These are phyloP conservation scores for Microstegium vimineum DNA, from an alignment of 176 grass and related monocot genomes.

Conservation along the genomic window DNA sequence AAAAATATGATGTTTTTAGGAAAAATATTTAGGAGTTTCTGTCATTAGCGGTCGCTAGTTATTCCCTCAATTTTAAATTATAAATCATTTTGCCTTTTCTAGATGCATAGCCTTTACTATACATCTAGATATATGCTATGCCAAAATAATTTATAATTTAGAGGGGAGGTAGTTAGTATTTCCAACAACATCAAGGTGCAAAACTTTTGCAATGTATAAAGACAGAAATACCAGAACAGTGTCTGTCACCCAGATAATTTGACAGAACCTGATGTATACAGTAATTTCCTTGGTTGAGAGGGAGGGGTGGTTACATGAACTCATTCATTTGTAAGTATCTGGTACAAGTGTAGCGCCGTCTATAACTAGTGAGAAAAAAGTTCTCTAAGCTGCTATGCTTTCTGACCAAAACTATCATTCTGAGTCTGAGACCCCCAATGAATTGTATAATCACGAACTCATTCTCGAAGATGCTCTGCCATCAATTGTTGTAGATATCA, in stretches of 20 bases:
- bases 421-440: neutral
- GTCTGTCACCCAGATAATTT: neutral
- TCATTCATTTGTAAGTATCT: neutral
- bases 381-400: neutral
- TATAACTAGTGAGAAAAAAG: neutral
- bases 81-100: too few species aligned
- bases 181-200: neutral
- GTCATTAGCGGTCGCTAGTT: too few species aligned
- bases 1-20: too few species aligned
- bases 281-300: neutral
- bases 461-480: neutral
- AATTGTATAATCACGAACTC: neutral
- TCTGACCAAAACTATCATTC: conserved; percentile 5
- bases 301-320: neutral
- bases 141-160: too few species aligned
- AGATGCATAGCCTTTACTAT: too few species aligned
- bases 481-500: neutral
- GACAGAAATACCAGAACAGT: neutral
- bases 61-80: too few species aligned
- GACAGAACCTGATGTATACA: neutral
- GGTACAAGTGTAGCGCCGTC: neutral
- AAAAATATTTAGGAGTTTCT: too few species aligned
- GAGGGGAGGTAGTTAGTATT: too few species aligned
- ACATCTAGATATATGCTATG: too few species aligned
- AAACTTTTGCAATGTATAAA: neutral